phyloP scores from a whole-genome alignment of 805 yeast genomes.

The Sugiyamaella qingdaonensis region DNA sequence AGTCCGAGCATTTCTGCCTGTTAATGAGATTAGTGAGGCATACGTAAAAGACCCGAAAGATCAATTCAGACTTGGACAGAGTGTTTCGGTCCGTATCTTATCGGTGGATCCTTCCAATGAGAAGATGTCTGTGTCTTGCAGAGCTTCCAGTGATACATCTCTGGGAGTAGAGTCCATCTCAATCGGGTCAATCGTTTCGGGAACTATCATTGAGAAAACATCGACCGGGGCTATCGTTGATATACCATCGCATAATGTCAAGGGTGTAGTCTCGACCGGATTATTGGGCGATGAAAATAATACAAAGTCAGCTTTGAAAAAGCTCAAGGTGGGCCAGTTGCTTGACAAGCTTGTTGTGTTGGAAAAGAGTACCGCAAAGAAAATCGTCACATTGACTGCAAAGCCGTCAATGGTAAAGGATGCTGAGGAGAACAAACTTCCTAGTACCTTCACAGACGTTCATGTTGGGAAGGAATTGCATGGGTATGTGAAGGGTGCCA shows the following conservation, averaged over 20 bases:
- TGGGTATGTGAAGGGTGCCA: conserved; percentile 76
- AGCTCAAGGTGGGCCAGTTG: conserved; percentile 56
- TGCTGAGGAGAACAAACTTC: conserved; percentile 51
- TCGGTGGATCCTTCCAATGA: conserved; percentile 49
- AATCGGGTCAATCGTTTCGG: conserved; percentile 48
- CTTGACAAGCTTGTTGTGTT: conserved; percentile 57
- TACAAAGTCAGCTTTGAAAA: conserved; percentile 63
- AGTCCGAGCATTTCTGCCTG: conserved; percentile 76
- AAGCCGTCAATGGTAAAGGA: conserved; percentile 66
- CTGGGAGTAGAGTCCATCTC: conserved; percentile 51
- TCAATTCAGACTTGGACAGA: conserved; percentile 77
- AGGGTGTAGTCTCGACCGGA: conserved; percentile 70
- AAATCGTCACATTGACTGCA: conserved; percentile 57
- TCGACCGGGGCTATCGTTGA: conserved; percentile 71
- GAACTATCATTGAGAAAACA: conserved; percentile 64
- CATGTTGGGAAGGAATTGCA: conserved; percentile 46
- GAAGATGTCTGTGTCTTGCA: conserved; percentile 68
- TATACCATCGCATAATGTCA: conserved; percentile 44
- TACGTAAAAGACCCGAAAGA: conserved; percentile 74
- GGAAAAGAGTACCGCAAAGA: conserved; percentile 58
- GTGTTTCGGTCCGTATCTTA: conserved; percentile 66
- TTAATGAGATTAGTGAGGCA: conserved; percentile 84
- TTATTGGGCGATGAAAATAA: conserved; percentile 74
- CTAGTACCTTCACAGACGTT: conserved; percentile 57
- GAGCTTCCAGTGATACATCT: conserved; percentile 47